A percentile compares a stretch with the other conserved stretches of the same genome.
Conservation (phyloP, 345 rosid species). For the Salix caprea region DNA sequence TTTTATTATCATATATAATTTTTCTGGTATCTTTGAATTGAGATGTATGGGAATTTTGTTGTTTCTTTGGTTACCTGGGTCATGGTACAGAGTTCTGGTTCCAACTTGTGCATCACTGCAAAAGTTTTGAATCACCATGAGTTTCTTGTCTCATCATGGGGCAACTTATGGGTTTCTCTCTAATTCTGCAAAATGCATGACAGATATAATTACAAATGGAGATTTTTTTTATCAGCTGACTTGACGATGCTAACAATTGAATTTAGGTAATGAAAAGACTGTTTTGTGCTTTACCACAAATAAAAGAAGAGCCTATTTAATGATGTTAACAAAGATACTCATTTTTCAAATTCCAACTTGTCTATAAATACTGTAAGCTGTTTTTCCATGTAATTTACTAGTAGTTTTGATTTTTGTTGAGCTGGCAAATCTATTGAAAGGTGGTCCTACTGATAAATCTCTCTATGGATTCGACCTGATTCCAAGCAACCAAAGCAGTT, state of each 20-base stretch:
- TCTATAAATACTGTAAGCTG: not conserved
- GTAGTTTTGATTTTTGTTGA: not conserved
- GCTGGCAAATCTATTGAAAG: too few relatives aligned
- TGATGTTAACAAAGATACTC: not conserved
- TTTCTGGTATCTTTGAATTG: not conserved
- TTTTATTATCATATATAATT: not conserved
- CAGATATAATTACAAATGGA: not conserved
- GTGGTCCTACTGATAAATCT: too few relatives aligned
- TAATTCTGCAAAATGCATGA: not conserved
- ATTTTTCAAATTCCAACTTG: not conserved
- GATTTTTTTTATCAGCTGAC: not conserved
- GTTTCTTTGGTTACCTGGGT: not conserved
- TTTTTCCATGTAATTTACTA: not conserved
- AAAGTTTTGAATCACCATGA: not conserved
- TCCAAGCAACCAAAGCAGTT: too few relatives aligned
- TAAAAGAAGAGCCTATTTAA: too few relatives aligned
- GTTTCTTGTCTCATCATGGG: not conserved
- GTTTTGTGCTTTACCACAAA: too few relatives aligned
- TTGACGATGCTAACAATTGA: not conserved
- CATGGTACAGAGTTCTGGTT: not conserved
- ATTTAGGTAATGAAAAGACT: too few relatives aligned
- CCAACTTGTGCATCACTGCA: not conserved
- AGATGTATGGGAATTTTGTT: not conserved
- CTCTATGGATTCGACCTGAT: too few relatives aligned
- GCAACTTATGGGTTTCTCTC: not conserved